Percentiles rank a stretch among this genome's conserved stretches.
These are phyloP conservation scores for Antitrichia curtipendula DNA, from an alignment of 225 moss, liverwort and hornwort species.

Conservation along the genomic window DNA sequence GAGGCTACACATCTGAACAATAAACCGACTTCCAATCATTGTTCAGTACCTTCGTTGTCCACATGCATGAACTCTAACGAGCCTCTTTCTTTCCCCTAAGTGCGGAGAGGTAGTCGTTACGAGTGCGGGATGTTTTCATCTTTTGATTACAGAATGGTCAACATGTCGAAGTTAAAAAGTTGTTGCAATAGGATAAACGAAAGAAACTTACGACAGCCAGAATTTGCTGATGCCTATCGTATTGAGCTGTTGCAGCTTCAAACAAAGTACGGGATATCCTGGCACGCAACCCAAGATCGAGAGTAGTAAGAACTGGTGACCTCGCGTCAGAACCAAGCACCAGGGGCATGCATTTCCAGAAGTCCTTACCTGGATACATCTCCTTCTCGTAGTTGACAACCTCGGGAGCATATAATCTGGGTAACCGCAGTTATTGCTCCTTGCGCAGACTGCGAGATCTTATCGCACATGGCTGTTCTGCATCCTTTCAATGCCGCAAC, in stretches of 20 bases:
- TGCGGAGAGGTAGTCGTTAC: not conserved
- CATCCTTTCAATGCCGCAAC: conserved; percentile 70
- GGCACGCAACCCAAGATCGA: not conserved
- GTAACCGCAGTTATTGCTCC: conserved; percentile 57
- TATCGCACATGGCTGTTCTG: conserved; percentile 60
- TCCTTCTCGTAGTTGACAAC: conserved; percentile 58
- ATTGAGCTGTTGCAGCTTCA: conserved; percentile 58
- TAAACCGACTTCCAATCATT: not conserved
- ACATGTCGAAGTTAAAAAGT: not conserved
- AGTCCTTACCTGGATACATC: conserved; percentile 58
- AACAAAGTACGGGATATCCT: conserved; percentile 72
- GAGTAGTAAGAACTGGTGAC: not conserved
- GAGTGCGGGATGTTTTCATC: not conserved
- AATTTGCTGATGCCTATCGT: conserved; percentile 45
- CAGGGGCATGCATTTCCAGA: not conserved
- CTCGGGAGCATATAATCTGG: conserved; percentile 51
- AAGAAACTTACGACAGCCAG: conserved; percentile 45
- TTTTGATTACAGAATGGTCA: not conserved
- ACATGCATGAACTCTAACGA: not conserved
- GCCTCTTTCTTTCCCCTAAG: not conserved
- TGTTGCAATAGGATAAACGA: not conserved
- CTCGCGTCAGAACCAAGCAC: not conserved
- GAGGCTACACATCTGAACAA: conserved; percentile 70
- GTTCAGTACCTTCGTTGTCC: not conserved
- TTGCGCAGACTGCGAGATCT: conserved; percentile 42